A percentile compares a stretch with the other conserved stretches of the same genome.
Conservation (phyloP, 306 rosid species). For the apple (Malus domestica) region DNA sequence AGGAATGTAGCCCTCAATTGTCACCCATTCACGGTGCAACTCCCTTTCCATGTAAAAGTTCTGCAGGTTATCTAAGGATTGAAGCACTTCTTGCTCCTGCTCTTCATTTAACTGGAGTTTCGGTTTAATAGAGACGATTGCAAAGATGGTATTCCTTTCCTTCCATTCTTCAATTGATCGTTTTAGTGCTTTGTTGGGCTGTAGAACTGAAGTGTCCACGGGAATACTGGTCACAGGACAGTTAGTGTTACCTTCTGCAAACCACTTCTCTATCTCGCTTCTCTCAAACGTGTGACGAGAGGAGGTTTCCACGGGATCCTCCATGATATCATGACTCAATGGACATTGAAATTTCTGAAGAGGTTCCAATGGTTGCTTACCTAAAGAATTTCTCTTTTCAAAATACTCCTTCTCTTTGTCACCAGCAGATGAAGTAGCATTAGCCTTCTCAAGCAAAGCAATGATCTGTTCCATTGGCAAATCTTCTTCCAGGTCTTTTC, state of each 20-base stretch:
- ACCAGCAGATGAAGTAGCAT: conserved; percentile 27
- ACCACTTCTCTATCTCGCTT: conserved; percentile 58
- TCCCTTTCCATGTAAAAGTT: conserved; percentile 45
- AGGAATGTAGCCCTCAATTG: conserved; percentile 49
- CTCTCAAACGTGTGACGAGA: conserved; percentile 57
- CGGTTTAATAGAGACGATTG: conserved; percentile 37
- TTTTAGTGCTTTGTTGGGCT: conserved; percentile 55
- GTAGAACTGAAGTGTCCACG: conserved; percentile 36
- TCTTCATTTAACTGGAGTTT: conserved; percentile 37
- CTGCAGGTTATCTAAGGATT: conserved; percentile 32
- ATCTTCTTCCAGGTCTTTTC: conserved; percentile 34
- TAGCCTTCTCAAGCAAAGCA: conserved; percentile 37
- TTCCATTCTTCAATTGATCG: conserved; percentile 69
- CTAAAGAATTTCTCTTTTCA: conserved; percentile 40
- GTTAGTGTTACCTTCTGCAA: conserved; percentile 43
- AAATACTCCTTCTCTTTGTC: conserved; percentile 39
- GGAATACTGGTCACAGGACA: conserved; percentile 56
- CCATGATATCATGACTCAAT: conserved; percentile 48
- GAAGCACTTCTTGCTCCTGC: conserved; percentile 31
- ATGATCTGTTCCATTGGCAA: conserved; percentile 40
- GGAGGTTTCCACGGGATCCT: conserved; percentile 71
- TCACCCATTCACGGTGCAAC: conserved; percentile 48
- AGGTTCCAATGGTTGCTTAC: conserved; percentile 37
- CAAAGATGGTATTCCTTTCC: conserved; percentile 52
- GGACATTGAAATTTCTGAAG: conserved; percentile 47